Evolutionary conservation across 495 filamentous ascomycete species (phyloP).

Genomic region (Neohortaea acidophila): DNA sequence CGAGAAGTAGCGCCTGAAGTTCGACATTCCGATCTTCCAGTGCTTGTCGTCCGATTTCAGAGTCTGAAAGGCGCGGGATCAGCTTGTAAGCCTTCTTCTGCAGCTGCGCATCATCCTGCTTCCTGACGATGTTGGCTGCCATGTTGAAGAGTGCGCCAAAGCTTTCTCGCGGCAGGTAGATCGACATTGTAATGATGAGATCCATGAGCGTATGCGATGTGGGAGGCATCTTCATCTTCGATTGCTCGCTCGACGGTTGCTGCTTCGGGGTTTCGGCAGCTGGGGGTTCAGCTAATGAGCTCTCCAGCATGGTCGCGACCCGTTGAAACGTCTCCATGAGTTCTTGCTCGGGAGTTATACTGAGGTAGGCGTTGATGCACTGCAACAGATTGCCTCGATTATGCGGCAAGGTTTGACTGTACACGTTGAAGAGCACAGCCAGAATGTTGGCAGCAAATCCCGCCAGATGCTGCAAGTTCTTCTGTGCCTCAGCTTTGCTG

Average conservation of each 20-base stretch:
- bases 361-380: slow-evolving; percentile 86
- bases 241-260: slow-evolving; percentile 30
- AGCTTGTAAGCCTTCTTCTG: slow-evolving; percentile 99
- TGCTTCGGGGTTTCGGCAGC: slow-evolving; percentile 44
- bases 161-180: slow-evolving; percentile 72
- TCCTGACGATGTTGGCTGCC: slow-evolving; percentile 61
- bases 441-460: slow-evolving; percentile 71
- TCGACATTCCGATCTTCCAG: slow-evolving; percentile 56
- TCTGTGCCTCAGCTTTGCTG: slow-evolving; percentile 53
- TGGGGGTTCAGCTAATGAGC: slow-evolving; percentile 48
- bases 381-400: slow-evolving; percentile 76
- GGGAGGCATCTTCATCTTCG: slow-evolving; percentile 69
- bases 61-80: slow-evolving; percentile 73
- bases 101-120: slow-evolving; percentile 71
- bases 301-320: slow-evolving; percentile 69
- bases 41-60: slow-evolving; percentile 53
- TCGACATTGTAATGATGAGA: slow-evolving; percentile 83
- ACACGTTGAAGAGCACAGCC: slow-evolving; percentile 94
- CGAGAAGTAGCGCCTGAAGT: slow-evolving; percentile 62
- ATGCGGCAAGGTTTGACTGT: slow-evolving; percentile 86
- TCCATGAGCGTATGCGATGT: slow-evolving; percentile 92
- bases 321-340: slow-evolving; percentile 74
- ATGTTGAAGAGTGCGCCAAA: slow-evolving; percentile 70
- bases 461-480: slow-evolving; percentile 65
- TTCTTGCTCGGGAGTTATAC: slow-evolving; percentile 52